phyloP scores from a whole-genome alignment of 192 early-diverging fungal genomes.

The Rhizophagus prolifer region DNA sequence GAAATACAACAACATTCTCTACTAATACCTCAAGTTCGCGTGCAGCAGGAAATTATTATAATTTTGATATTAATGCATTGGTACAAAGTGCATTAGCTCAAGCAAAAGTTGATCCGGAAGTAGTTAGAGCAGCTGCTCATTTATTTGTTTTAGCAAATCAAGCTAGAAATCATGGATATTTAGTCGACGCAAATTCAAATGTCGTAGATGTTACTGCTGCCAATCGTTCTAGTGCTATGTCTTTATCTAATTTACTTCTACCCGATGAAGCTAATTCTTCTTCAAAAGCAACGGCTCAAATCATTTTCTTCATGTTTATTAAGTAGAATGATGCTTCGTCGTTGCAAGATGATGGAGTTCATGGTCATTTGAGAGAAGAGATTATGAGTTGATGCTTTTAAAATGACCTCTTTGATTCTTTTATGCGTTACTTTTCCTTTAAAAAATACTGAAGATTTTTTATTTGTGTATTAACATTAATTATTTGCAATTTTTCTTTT shows the following conservation, averaged over 20 bases:
- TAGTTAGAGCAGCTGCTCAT: slow-evolving; percentile 18
- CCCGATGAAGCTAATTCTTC: slow-evolving; percentile 14
- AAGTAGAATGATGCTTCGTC: not conserved
- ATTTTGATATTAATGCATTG: slow-evolving; percentile 19
- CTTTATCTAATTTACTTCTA: slow-evolving; percentile 23
- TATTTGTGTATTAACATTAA: too few species aligned
- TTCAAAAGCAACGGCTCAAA: slow-evolving; percentile 17
- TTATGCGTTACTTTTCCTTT: too few species aligned
- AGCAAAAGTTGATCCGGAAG: slow-evolving; percentile 27
- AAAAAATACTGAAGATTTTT: too few species aligned
- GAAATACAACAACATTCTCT: not conserved
- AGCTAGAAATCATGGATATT: slow-evolving; percentile 12
- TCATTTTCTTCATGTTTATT: not conserved
- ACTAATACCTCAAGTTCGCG: not conserved
- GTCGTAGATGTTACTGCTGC: not conserved
- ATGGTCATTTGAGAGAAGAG: not conserved
- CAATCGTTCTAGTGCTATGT: slow-evolving; percentile 22
- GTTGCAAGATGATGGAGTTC: not conserved
- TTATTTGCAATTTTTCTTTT: too few species aligned
- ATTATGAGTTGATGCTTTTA: not conserved
- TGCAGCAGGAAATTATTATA: not conserved
- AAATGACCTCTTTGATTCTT: too few species aligned
- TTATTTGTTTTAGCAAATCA: slow-evolving; percentile 10
- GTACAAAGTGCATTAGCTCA: slow-evolving; percentile 7
- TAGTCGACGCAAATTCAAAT: not conserved